Base-by-base conservation (phyloP, 2,329 filamentous ascomycete genomes). In the Cordyceps cicadae region DNA sequence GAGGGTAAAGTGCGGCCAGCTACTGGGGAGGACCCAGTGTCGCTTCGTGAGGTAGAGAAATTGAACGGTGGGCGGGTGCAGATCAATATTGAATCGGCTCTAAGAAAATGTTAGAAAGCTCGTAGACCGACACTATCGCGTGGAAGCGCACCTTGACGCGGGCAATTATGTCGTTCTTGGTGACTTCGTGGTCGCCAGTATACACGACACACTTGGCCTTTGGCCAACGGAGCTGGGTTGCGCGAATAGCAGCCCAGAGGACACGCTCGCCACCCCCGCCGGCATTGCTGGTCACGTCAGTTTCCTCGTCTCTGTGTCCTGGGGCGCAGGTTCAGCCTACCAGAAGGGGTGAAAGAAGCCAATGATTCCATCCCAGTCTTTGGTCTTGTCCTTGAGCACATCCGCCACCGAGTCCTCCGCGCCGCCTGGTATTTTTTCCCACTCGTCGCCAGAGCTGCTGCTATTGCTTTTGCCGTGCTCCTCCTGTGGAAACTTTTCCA, bases 331-430 rank as follows among this genome's bases (percentile, higher is more conserved):
- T 41, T 49, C 32, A 39, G 70, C 81, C 64, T 78, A 93, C 90
- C 94, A 97, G 73, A 97, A 99, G 1, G 94, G 94, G 73, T 99
- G 94, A 71, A 99, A 96, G 81, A 99, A 97, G 52, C 91, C 94
- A 64, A 97, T 85, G 58, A 97, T 86, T 37, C 92, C 92, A 63
- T 87, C 80, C 89, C 90, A 97, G 51, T 88, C 81, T 65, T 81
- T 77, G 62, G 68, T 65, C 1, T 81, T 78, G 12, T 71, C 74
- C 60, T 74, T 74, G 43, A 57, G 39, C 19, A 8, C 65, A 61
- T 59, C 74, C 71, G 52, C 70, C 70, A 62, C 70, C 69, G 72
- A 73, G 64, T 71, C 77, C 3, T 70, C 68, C 5, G 79, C 75
- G 41, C 78, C 75, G 39, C 39, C 37, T 21, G 87, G 83, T 26